phyloP scores from a whole-genome alignment of 129 eudicot genomes.

The Tagetes patula region DNA sequence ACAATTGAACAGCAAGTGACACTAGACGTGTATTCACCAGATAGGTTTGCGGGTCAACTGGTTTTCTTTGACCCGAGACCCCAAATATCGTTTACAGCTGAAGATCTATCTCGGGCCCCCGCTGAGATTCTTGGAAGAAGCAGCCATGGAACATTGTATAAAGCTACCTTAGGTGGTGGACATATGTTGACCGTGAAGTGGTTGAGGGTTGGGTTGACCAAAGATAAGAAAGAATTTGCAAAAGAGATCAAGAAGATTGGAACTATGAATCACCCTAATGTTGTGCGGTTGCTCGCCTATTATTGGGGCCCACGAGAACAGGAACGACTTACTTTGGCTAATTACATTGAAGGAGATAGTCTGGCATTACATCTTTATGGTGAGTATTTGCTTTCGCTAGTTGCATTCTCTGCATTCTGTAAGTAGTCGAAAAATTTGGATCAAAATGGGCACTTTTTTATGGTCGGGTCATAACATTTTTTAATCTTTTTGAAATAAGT shows the following conservation, averaged over 20 bases:
- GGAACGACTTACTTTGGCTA: constrained; percentile 87
- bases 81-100: constrained; percentile 78
- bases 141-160: constrained; percentile 93
- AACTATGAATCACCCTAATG: constrained; percentile 63
- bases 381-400: constrained; percentile 38
- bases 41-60: constrained; percentile 89
- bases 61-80: constrained; percentile 61
- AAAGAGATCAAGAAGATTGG: constrained; percentile 90
- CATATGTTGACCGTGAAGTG: constrained; percentile 91
- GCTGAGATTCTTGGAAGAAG: constrained; percentile 99
- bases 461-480: background rate
- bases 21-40: constrained; percentile 89
- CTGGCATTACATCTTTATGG: constrained; percentile 96
- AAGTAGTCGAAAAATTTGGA: background rate
- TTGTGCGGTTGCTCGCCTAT: constrained; percentile 82
- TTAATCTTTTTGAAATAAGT: background rate
- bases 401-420: constrained; percentile 6
- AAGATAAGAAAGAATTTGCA: constrained; percentile 91
- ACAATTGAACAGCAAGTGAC: constrained; percentile 68
- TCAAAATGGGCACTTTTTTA: background rate
- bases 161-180: constrained; percentile 87
- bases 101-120: constrained; percentile 92
- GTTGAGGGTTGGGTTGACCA: constrained; percentile 92
- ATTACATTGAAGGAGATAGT: constrained; percentile 89
- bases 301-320: constrained; percentile 99